Evolutionary conservation across 179 eudicot genomes (phyloP).

Genomic region (Corrigiola litoralis): DNA sequence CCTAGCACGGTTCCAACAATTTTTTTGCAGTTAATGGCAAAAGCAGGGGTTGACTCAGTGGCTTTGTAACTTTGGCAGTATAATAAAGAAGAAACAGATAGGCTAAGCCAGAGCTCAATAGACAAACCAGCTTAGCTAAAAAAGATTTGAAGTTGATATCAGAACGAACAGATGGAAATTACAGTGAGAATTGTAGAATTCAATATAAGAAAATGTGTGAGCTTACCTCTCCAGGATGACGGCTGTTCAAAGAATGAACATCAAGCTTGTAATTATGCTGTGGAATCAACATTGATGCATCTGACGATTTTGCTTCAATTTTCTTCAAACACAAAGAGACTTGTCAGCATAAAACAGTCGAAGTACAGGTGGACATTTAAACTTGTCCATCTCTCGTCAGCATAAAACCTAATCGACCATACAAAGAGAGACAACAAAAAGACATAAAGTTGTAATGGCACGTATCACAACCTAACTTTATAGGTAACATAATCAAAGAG

Average conservation of each 20-base stretch:
- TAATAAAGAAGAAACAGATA: not conserved
- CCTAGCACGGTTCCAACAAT: not conserved
- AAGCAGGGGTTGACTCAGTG: not conserved
- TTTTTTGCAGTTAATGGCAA: not conserved
- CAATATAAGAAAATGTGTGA: not conserved
- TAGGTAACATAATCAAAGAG: too few species aligned
- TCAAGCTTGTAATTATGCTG: constrained; percentile 99
- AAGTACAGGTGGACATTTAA: constrained; percentile 4
- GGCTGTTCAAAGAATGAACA: constrained; percentile 81
- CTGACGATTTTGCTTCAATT: constrained; percentile 65
- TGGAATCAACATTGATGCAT: constrained; percentile 78
- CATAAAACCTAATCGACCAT: too few species aligned
- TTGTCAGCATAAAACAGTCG: constrained; percentile 18
- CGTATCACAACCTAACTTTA: too few species aligned
- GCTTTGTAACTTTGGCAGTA: not conserved
- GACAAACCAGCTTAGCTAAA: not conserved
- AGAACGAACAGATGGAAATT: too few species aligned
- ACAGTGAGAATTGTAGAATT: not conserved
- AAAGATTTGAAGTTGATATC: not conserved
- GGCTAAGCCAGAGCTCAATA: not conserved
- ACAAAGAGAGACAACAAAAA: too few species aligned
- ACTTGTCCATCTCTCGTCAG: not conserved
- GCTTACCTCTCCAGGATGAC: constrained; percentile 97
- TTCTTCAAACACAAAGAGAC: constrained; percentile 41
- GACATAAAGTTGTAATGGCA: too few species aligned